Evolutionary conservation across 495 filamentous ascomycete species (phyloP), one percentile per base, ranked within the genome.

Genomic region (Penicillium argentinense): DNA sequence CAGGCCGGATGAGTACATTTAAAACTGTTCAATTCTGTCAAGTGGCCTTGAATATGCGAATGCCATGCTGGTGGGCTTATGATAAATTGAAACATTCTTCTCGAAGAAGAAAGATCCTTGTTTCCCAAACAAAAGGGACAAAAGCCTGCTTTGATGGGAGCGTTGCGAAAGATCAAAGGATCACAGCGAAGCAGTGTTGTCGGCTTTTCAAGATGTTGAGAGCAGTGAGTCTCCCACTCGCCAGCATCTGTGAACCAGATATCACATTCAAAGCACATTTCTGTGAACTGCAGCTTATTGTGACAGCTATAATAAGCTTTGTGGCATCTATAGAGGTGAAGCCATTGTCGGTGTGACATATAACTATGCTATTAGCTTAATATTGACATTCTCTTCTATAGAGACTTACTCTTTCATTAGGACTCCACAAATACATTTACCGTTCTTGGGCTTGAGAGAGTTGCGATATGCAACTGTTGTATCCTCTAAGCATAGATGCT

Each of bases 311-410:
- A 33, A 23, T 34, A 7, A 14, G 22, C 27, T 23, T 23, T 21
- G 43, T 54, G 45, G 28, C 45, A 54, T 33, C 40, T 12, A 25
- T 54, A 54, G 18, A 54, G 51, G 33, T 54, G 40, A 18, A 54
- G 33, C 45, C 34, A 54, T 33, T 29, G 32, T 19, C 41, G 39
- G 40, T 54, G 40, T 19, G 38, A 19, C 4, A 32, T 8, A 14
- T 32, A 45, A 18, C 51, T 54, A 37, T 9, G 19, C 22, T 16
- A 41, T 36, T 45, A 45, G 28, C 11, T 30, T 22, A 33, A 16
- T 4, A 42, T 13, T 12, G 9, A n/a, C 4, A 47, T 43, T 21
- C 16, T 12, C 19, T 12, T 24, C 19, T 2, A 19, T 32, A 3
- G 3, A 9, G 7, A 39, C 40, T 32, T 27, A 49, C 39, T 39